A percentile compares a stretch with the other conserved stretches of the same genome.
Conservation (phyloP, 805 yeast genomes). For the Saccharomycopsis synnaedendra region DNA sequence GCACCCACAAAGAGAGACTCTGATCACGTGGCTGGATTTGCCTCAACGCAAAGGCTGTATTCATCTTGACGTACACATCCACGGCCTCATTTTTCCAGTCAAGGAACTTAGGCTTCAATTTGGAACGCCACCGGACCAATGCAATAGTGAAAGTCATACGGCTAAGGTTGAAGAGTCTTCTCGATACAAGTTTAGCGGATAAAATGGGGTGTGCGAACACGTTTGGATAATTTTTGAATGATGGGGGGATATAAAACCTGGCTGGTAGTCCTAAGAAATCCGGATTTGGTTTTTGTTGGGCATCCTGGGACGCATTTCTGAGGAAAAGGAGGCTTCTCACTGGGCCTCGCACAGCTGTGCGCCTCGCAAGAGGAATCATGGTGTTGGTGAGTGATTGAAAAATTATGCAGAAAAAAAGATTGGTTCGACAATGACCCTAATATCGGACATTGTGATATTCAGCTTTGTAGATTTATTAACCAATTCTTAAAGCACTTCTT, state of each 20-base stretch:
- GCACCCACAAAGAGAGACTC: constrained; percentile 49
- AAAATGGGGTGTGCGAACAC: constrained; percentile 29
- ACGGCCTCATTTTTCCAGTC: constrained; percentile 84
- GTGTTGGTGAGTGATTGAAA: too few species aligned
- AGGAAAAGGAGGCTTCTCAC: neutral
- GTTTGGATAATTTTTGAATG: constrained; percentile 34
- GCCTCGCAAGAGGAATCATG: too few species aligned
- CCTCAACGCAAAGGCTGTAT: constrained; percentile 63
- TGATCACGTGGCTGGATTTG: constrained; percentile 36
- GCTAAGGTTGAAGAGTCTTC: constrained; percentile 53
- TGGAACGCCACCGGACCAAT: constrained; percentile 56
- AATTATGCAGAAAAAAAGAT: too few species aligned
- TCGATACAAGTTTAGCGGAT: constrained; percentile 35
- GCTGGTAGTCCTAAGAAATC: constrained; percentile 12
- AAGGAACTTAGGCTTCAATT: constrained; percentile 51
- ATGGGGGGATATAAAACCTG: constrained; percentile 38
- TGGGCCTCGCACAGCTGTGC: neutral
- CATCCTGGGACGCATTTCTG: neutral
- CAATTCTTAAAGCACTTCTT: too few species aligned
- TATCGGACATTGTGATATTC: too few species aligned
- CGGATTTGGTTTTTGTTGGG: neutral
- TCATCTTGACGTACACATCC: constrained; percentile 64
- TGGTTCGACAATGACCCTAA: too few species aligned
- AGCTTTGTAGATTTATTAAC: too few species aligned
- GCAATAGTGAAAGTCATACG: constrained; percentile 62